A percentile compares a stretch with the other conserved stretches of the same genome.
These are phyloP conservation scores for maize (Zea mays) DNA, from an alignment of 176 grass and related monocot species.

Conservation along the genomic window Zm-B73-REFERENCE-NAM-5.0 NC_050099.1:49282501-49283000, in stretches of 20 bases:
- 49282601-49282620: neutral
- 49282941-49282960: neutral
- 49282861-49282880: slow-evolving; percentile 39
- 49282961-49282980: neutral
- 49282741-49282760: slow-evolving; percentile 47
- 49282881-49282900: slow-evolving; percentile 16
- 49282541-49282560: neutral
- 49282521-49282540: neutral
- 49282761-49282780: neutral
- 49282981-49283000: neutral
- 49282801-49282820: neutral
- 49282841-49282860: slow-evolving; percentile 35
- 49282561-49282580: slow-evolving; percentile 4
- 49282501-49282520: too few relatives aligned
- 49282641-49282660: too few relatives aligned
- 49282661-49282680: too few relatives aligned
- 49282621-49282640: neutral
- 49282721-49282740: slow-evolving; percentile 43
- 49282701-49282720: slow-evolving; percentile 37
- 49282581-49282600: slow-evolving; percentile 4
- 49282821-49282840: neutral
- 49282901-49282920: too few relatives aligned
- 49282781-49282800: too few relatives aligned
- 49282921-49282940: neutral
- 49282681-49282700: neutral